Base-by-base conservation (phyloP, 495 filamentous ascomycete species). In the Pseudoneurospora amorphoporcata region DNA sequence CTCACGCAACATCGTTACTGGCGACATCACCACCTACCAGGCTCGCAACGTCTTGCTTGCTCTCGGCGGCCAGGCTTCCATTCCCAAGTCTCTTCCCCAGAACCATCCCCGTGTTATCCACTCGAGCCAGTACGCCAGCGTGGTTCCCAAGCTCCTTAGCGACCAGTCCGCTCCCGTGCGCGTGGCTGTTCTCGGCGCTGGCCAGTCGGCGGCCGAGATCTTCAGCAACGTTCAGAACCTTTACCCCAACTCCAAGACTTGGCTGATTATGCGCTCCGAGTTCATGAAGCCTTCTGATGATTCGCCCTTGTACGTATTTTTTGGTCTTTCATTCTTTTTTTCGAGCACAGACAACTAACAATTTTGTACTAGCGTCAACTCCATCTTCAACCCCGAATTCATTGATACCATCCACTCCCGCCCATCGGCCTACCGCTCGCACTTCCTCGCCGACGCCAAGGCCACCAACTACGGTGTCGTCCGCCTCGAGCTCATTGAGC, bases 391-490 rank as follows among this genome's bases (percentile, higher is more conserved):
- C 80, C 94, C 95, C 4, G 87, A 90, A 47, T 90, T 89, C 37
- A 89, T 96, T 8, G 91, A 97, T 75, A 82, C 81, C 39, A 86
- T 97, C 75, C 97, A 89, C 82, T 80, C 85, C 69, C 88, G 90
- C 53, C 79, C 89, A 3, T 77, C 88, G 0, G 83, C 87, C 32
- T 86, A 90, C 72, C 91, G 94, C 68, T 81, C 84, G 61, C 83
- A 86, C 43, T 84, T 90, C 61, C 86, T 96, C 61, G 78, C 82
- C 4, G 86, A 87, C 29, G 90, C 94, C 74, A 88, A 88, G 61
- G 87, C 86, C 39, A 99, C 95, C 39, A 99, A 99, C 83, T 99
- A 99, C 81, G 90, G 92, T 61, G 95, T 98, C 7, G 95, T 99
- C 10, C 89, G 94, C 5, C 85, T 95, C 3, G 90, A 93, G 75